A percentile compares a stretch with the other conserved stretches of the same genome.
Evolutionary conservation across 768 basidiomycete genomes (phyloP).

Genomic region (Lactifluus piperatus): DNA sequence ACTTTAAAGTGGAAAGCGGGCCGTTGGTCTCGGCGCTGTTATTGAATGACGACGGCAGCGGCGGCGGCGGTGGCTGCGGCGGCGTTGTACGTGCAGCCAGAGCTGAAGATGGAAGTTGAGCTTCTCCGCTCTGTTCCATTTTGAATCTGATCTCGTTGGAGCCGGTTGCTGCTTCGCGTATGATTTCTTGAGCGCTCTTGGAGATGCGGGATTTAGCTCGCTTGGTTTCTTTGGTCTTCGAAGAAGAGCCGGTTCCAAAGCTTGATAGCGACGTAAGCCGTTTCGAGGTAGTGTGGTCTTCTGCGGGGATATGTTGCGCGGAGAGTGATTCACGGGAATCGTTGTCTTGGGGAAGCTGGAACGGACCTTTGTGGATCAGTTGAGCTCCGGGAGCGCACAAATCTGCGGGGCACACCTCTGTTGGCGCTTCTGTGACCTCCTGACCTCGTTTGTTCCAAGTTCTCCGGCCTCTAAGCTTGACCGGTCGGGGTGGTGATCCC

Average conservation of each 20-base stretch:
- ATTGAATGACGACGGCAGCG: neutral
- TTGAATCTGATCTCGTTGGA: neutral
- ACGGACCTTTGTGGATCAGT: constrained; percentile 11
- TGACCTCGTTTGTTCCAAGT: constrained; percentile 21
- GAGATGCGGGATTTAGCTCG: constrained; percentile 1
- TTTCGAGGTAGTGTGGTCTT: constrained; percentile 7
- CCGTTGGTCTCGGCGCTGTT: neutral
- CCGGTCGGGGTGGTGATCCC: constrained; percentile 7
- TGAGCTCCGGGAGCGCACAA: neutral
- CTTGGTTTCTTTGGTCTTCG: neutral
- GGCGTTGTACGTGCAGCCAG: neutral
- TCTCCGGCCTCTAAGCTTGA: constrained; percentile 17
- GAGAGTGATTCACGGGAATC: constrained; percentile 13
- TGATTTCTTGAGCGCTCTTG: constrained; percentile 12
- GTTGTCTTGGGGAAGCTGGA: neutral
- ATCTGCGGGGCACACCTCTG: neutral
- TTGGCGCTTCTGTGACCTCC: constrained; percentile 11
- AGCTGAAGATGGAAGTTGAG: neutral
- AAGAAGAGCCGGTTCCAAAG: constrained; percentile 4
- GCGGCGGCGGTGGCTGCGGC: neutral
- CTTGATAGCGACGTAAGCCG: constrained; percentile 16
- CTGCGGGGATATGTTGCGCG: neutral
- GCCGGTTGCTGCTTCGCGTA: constrained; percentile 3
- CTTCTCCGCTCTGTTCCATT: neutral
- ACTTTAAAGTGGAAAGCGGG: neutral